phyloP scores from a whole-genome alignment of 2,329 filamentous ascomycete genomes.

The Spiromastix sp. region DNA sequence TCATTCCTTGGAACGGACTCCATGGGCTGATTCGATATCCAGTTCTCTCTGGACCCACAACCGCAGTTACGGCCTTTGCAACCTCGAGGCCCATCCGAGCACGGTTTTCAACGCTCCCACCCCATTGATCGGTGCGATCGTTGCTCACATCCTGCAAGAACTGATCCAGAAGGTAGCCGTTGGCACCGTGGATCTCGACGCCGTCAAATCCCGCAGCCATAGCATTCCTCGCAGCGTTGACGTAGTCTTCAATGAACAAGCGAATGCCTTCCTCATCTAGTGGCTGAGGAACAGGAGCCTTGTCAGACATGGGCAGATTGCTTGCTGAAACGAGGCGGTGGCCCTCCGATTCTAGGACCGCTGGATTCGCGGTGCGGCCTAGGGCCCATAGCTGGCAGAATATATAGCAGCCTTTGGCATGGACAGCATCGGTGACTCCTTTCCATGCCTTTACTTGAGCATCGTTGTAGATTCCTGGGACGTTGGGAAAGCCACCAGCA shows the following conservation, averaged over 20 bases:
- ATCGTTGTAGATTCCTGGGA: slow-evolving; percentile 48
- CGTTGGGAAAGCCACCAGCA: slow-evolving; percentile 39
- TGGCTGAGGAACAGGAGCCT: slow-evolving; percentile 20
- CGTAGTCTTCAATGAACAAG: slow-evolving; percentile 32
- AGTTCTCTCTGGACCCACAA: slow-evolving; percentile 35
- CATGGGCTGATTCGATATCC: slow-evolving; percentile 40
- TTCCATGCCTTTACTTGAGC: slow-evolving; percentile 53
- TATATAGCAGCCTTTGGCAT: slow-evolving; percentile 51
- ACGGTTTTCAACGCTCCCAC: slow-evolving; percentile 41
- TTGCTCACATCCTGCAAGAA: slow-evolving; percentile 40
- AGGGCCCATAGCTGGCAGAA: slow-evolving; percentile 53
- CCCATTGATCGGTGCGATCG: slow-evolving; percentile 39
- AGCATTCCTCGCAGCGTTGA: slow-evolving; percentile 39
- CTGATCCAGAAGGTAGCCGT: slow-evolving; percentile 44
- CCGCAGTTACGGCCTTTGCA: slow-evolving; percentile 31
- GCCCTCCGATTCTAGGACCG: slow-evolving; percentile 23
- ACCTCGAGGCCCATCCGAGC: slow-evolving; percentile 46
- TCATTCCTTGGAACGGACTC: slow-evolving; percentile 37
- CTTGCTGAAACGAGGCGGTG: slow-evolving; percentile 27
- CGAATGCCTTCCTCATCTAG: slow-evolving; percentile 35
- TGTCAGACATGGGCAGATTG: slow-evolving; percentile 27
- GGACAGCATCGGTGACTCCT: slow-evolving; percentile 50
- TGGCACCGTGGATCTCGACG: slow-evolving; percentile 40
- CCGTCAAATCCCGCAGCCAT: slow-evolving; percentile 46
- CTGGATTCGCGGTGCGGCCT: slow-evolving; percentile 43